Conservation (phyloP, 78 protist species). For the Protostelium mycophagum region DNA sequence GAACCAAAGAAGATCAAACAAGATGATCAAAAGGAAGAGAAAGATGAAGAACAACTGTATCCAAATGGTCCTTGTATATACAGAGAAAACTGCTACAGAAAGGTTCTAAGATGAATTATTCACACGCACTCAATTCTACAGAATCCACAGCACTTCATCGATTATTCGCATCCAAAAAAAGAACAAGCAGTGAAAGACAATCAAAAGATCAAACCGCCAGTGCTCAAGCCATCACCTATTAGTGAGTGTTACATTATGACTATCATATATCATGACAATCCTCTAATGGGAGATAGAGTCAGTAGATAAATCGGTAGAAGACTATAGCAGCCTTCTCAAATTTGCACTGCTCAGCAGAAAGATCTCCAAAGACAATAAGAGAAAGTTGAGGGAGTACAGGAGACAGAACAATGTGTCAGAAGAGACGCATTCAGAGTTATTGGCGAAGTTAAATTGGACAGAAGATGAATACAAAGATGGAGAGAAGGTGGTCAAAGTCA, state of each 20-base stretch:
- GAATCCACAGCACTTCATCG: not conserved
- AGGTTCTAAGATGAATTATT: not conserved
- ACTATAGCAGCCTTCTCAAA: not conserved
- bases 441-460: not conserved
- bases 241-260: not conserved
- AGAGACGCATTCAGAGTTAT: not conserved
- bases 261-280: not conserved
- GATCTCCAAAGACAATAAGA: not conserved
- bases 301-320: no score
- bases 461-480: not conserved
- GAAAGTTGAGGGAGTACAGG: not conserved
- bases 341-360: not conserved
- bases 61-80: not conserved
- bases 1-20: no score
- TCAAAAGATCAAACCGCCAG: not conserved
- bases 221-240: not conserved
- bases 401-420: not conserved
- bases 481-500: constrained; percentile 8
- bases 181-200: not conserved
- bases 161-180: not conserved
- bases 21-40: not conserved
- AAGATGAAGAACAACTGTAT: not conserved
- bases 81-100: not conserved
- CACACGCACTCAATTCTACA: not conserved
- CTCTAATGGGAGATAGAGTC: not conserved